Conservation (phyloP, 331 rosid species). For the Quercus tomentella region DNA sequence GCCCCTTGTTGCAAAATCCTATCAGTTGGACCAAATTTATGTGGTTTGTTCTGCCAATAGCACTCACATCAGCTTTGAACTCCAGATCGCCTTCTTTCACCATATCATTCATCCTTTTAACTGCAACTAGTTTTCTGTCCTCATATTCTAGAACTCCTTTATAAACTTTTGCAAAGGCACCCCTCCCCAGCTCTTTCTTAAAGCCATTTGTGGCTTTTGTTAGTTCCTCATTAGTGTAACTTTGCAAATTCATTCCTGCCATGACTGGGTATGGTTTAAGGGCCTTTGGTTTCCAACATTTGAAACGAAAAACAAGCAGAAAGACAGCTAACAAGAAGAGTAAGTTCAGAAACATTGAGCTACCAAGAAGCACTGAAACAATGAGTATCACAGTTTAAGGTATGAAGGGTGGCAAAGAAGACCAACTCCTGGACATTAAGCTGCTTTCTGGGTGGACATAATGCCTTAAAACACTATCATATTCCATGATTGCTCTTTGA, state of each 20-base stretch:
- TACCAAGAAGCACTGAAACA: neutral
- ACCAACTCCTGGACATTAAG: too few relatives aligned
- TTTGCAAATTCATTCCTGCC: neutral
- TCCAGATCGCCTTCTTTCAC: conserved; percentile 2
- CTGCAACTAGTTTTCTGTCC: neutral
- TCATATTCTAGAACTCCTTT: neutral
- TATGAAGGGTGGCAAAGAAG: neutral
- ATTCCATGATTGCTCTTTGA: neutral
- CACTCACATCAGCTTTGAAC: conserved; percentile 14
- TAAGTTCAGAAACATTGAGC: neutral
- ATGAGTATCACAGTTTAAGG: conserved; percentile 2
- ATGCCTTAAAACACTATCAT: neutral
- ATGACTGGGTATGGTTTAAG: neutral
- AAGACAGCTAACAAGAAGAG: neutral
- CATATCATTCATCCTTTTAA: neutral
- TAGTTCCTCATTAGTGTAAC: neutral
- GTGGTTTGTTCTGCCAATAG: conserved; percentile 21
- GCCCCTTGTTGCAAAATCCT: conserved; percentile 4
- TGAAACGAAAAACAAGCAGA: neutral
- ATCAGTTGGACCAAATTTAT: conserved; percentile 11
- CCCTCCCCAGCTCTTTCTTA: neutral
- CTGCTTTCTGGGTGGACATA: neutral
- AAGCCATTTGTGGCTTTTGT: neutral
- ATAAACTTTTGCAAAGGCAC: conserved; percentile 8
- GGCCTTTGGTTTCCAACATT: neutral